These are phyloP conservation scores for Aquilaria agallochum DNA, from an alignment of 441 rosid species.

Conservation along the genomic window DNA sequence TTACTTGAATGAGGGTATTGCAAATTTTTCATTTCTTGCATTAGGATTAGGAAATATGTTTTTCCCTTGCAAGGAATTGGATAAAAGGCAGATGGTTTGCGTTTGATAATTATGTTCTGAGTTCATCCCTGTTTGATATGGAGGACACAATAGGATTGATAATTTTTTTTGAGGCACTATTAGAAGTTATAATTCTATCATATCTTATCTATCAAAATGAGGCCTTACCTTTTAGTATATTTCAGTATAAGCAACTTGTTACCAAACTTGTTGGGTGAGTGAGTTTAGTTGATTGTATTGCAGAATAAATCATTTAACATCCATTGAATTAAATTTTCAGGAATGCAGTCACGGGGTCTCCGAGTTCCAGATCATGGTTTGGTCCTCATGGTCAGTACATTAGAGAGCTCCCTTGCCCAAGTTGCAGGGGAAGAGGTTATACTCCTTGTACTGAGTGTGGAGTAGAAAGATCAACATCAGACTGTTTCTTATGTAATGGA, in stretches of 20 bases:
- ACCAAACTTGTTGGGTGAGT: background rate
- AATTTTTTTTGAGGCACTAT: no score
- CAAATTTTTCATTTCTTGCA: no score
- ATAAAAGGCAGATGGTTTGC: no score
- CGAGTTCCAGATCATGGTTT: conserved; percentile 82
- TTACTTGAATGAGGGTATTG: no score
- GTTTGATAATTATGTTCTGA: no score
- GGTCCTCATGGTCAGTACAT: conserved; percentile 94
- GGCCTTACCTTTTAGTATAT: background rate
- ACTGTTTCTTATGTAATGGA: conserved; percentile 76
- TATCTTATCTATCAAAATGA: no score
- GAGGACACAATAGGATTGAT: no score
- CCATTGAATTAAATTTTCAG: conserved; percentile 27
- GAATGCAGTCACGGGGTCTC: conserved; percentile 32
- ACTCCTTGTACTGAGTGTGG: conserved; percentile 85
- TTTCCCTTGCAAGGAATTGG: no score
- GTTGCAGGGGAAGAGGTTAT: conserved; percentile 93
- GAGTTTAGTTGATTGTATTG: background rate
- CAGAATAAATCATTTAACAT: background rate
- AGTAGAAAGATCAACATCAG: conserved; percentile 62
- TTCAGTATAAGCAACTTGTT: background rate
- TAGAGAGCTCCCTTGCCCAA: conserved; percentile 91
- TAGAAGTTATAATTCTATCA: no score
- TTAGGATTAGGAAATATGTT: no score
- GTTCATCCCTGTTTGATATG: no score